Conservation (phyloP, 2,329 filamentous ascomycete species). For the Parasarocladium wereldwijsianum region DNA sequence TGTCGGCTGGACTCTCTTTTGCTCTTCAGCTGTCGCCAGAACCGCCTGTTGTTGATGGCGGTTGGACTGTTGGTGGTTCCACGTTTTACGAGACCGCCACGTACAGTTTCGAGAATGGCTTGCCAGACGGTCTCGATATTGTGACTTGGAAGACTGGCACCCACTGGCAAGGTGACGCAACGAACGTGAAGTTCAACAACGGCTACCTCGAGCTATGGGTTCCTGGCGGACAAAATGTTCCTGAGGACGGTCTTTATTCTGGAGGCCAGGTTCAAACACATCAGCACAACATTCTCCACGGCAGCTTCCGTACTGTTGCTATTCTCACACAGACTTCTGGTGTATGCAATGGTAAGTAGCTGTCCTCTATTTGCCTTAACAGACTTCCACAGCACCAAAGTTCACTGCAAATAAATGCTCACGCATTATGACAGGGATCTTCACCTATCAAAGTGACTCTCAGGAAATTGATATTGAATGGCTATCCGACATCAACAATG, state of each 20-base stretch:
- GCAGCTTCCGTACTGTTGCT: slow-evolving; percentile 14
- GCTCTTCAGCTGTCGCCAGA: slow-evolving; percentile 1
- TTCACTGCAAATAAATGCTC: neutral
- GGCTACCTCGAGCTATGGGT: slow-evolving; percentile 16
- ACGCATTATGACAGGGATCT: slow-evolving; percentile 11
- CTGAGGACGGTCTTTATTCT: slow-evolving; percentile 13
- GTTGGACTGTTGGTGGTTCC: slow-evolving; percentile 1
- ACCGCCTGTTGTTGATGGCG: slow-evolving; percentile 3
- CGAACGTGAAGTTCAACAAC: slow-evolving; percentile 11
- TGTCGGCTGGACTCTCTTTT: slow-evolving; percentile 2
- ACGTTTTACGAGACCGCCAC: slow-evolving; percentile 2
- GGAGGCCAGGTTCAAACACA: slow-evolving; percentile 11
- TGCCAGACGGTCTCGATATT: slow-evolving; percentile 11
- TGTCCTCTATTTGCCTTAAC: neutral
- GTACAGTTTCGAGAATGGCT: slow-evolving; percentile 9
- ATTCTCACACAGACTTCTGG: slow-evolving; percentile 14
- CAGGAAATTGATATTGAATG: slow-evolving; percentile 18
- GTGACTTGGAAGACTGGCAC: slow-evolving; percentile 10
- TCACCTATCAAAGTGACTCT: slow-evolving; percentile 13
- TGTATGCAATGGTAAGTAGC: slow-evolving; percentile 14
- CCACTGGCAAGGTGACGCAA: slow-evolving; percentile 6
- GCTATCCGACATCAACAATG: slow-evolving; percentile 14
- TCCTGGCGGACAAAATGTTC: slow-evolving; percentile 11
- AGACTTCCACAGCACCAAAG: neutral
- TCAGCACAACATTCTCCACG: slow-evolving; percentile 14